These are phyloP conservation scores for Helotiales sp. DNA, from an alignment of 2,329 filamentous ascomycete genomes.

Conservation along the genomic window DNA sequence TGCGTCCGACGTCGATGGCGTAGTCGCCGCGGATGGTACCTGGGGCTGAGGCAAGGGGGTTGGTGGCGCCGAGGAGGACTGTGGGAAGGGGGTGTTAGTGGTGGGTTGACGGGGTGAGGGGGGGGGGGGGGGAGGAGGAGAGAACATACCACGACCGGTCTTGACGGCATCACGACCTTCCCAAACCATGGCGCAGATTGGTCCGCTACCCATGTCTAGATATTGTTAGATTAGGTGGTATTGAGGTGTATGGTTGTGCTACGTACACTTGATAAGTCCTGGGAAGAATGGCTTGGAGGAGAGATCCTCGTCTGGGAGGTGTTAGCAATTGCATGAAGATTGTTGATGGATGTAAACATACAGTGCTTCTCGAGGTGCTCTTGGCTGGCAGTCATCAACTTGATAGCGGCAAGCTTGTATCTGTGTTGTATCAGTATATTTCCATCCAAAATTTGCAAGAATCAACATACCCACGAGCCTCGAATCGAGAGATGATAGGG, in stretches of 20 bases:
- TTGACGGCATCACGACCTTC: slow-evolving; percentile 98
- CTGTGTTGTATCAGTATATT: slow-evolving; percentile 50
- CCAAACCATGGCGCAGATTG: slow-evolving; percentile 99
- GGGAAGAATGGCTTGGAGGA: slow-evolving; percentile 95
- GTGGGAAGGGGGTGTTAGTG: slow-evolving; percentile 32
- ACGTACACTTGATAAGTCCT: slow-evolving; percentile 87
- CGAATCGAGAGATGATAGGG: slow-evolving; percentile 97
- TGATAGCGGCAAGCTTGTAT: slow-evolving; percentile 98
- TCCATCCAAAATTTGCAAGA: background rate
- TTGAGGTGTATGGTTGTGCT: background rate
- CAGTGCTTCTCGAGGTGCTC: slow-evolving; percentile 98
- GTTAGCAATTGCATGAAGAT: slow-evolving; percentile 39
- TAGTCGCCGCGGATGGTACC: slow-evolving; percentile 96
- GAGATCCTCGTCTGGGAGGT: slow-evolving; percentile 75
- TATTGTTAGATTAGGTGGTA: slow-evolving; percentile 35
- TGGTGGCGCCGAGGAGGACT: slow-evolving; percentile 97
- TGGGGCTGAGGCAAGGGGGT: slow-evolving; percentile 91
- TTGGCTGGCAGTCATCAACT: slow-evolving; percentile 87
- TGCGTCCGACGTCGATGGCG: slow-evolving; percentile 89
- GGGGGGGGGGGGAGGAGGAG: slow-evolving; percentile 10
- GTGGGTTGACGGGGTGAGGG: no score
- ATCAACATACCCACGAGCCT: slow-evolving; percentile 80
- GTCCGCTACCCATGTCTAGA: slow-evolving; percentile 93
- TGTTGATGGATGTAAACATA: slow-evolving; percentile 47
- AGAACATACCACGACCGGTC: slow-evolving; percentile 82